Evolutionary conservation across 1,284 basidiomycete species (phyloP).

Genomic region (Tilletia horrida): DNA sequence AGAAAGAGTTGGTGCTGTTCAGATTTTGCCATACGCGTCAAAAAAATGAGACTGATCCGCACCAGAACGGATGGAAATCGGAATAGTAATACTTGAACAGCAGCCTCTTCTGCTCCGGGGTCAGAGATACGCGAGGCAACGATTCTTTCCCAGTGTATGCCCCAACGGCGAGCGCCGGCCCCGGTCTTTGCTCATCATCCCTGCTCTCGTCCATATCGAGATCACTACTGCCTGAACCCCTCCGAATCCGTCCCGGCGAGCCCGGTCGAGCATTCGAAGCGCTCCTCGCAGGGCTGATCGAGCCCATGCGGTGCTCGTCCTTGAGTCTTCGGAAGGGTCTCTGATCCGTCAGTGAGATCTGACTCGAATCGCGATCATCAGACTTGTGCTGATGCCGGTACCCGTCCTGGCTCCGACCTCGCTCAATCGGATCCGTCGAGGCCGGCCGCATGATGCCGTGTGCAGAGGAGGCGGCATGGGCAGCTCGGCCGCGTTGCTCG

Average conservation of each 20-base stretch:
- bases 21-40: background rate
- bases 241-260: too few relatives aligned
- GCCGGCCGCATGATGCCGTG: background rate
- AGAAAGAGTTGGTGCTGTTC: background rate
- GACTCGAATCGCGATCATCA: too few relatives aligned
- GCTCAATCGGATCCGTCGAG: too few relatives aligned
- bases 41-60: background rate
- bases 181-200: too few relatives aligned
- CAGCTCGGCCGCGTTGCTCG: background rate
- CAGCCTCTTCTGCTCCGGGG: constrained; percentile 29
- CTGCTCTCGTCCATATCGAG: too few relatives aligned
- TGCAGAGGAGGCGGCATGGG: background rate
- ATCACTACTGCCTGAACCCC: too few relatives aligned
- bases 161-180: too few relatives aligned
- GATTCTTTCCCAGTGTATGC: background rate
- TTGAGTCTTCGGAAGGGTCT: background rate
- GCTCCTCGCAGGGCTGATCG: background rate
- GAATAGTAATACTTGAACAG: constrained; percentile 45
- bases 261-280: too few relatives aligned
- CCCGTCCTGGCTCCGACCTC: too few relatives aligned
- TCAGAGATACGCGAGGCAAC: background rate
- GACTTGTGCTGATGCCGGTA: too few relatives aligned
- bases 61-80: constrained; percentile 45
- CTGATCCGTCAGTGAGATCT: background rate
- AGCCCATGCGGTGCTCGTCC: constrained; percentile 11